A percentile compares a stretch with the other conserved stretches of the same genome.
phyloP scores from a whole-genome alignment of 2,329 filamentous ascomycete genomes.

The Colletotrichum viniferum region DNA sequence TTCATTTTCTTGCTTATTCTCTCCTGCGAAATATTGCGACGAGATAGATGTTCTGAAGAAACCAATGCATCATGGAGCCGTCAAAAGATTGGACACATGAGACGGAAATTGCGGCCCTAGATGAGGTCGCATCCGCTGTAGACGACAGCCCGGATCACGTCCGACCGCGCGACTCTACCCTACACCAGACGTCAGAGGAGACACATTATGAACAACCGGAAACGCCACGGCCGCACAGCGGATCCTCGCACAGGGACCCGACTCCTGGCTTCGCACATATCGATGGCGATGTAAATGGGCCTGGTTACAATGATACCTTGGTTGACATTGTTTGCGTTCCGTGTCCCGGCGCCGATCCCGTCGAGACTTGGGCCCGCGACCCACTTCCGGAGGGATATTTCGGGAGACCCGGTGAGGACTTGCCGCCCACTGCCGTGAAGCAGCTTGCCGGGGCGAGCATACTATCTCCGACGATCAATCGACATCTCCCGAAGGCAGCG shows the following conservation, averaged over 20 bases:
- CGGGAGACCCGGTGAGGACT: slow-evolving; percentile 32
- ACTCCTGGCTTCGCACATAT: slow-evolving; percentile 45
- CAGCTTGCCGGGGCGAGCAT: slow-evolving; percentile 30
- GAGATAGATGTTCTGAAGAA: not conserved
- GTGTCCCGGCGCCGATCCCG: slow-evolving; percentile 55
- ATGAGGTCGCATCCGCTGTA: not conserved
- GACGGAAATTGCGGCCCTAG: not conserved
- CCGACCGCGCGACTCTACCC: not conserved
- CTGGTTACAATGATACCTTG: slow-evolving; percentile 55
- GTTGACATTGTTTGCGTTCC: slow-evolving; percentile 60
- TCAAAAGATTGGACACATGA: slow-evolving; percentile 2
- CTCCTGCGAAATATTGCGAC: not conserved
- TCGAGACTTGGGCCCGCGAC: slow-evolving; percentile 59
- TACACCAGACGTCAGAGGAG: not conserved
- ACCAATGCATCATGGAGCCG: not conserved
- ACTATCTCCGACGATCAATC: slow-evolving; percentile 2
- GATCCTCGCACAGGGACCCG: slow-evolving; percentile 27
- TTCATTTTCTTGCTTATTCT: not conserved
- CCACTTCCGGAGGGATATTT: slow-evolving; percentile 53
- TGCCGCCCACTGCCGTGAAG: slow-evolving; percentile 26
- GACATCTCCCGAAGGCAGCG: slow-evolving; percentile 30
- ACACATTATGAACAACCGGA: not conserved
- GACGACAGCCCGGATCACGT: not conserved
- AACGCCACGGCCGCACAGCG: not conserved
- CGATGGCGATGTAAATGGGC: slow-evolving; percentile 45